phyloP scores from a whole-genome alignment of 2,329 filamentous ascomycete species.

The Pestalotiopsis sp. region DNA sequence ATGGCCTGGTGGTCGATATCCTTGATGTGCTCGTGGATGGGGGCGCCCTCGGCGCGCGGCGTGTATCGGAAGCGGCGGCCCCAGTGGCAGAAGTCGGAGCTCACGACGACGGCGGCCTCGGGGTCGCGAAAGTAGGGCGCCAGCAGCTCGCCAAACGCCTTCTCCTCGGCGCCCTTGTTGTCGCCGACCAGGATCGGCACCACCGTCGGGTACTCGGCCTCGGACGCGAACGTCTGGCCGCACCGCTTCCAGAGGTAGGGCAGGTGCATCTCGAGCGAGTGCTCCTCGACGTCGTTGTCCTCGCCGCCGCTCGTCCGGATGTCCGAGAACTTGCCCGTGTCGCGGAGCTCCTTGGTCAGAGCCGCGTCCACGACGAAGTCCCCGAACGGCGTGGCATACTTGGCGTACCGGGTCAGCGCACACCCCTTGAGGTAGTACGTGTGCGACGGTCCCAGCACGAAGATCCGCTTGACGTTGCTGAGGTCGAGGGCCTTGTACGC shows the following conservation, averaged over 20 bases:
- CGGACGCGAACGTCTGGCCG: conserved; percentile 48
- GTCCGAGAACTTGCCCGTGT: conserved; percentile 57
- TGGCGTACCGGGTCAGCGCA: conserved; percentile 71
- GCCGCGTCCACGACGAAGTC: conserved; percentile 65
- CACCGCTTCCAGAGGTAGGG: conserved; percentile 87
- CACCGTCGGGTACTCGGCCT: conserved; percentile 67
- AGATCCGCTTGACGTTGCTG: conserved; percentile 79
- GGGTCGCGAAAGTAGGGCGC: conserved; percentile 77
- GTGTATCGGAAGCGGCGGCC: conserved; percentile 82
- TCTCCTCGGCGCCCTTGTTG: conserved; percentile 67
- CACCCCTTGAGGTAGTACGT: conserved; percentile 78
- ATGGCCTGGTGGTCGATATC: conserved; percentile 81
- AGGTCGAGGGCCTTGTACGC: conserved; percentile 90
- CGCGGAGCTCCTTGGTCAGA: conserved; percentile 50
- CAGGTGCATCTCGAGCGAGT: conserved; percentile 95
- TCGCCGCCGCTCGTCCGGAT: conserved; percentile 72
- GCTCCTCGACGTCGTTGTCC: conserved; percentile 75
- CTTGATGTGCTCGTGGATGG: conserved; percentile 85
- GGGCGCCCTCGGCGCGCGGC: conserved; percentile 61
- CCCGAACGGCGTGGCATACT: conserved; percentile 76
- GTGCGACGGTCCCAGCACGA: conserved; percentile 91
- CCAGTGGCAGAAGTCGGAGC: conserved; percentile 98
- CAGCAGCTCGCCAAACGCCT: conserved; percentile 68
- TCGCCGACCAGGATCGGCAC: conserved; percentile 86
- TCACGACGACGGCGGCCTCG: conserved; percentile 80